Evolutionary conservation across 495 filamentous ascomycete species (phyloP).

Genomic region (Aspergillus mulundensis): DNA sequence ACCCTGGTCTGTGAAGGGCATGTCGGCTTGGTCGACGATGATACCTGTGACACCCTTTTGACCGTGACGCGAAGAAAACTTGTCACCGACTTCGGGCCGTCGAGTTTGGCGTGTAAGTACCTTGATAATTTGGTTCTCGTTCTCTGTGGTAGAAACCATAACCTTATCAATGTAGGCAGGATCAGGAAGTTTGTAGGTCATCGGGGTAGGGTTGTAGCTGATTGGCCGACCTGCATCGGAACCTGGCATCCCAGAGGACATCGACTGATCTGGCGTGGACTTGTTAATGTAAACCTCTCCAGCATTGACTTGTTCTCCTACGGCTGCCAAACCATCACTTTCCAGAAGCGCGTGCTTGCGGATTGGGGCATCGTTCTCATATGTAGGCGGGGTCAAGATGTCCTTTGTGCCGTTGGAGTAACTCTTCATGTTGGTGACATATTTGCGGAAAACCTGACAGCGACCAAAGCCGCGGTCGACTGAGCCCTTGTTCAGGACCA

Average conservation of each 20-base stretch:
- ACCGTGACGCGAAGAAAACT: conserved; percentile 96
- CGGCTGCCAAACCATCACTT: conserved; percentile 74
- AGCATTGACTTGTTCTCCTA: conserved; percentile 66
- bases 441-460: conserved; percentile 92
- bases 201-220: conserved; percentile 62
- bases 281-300: conserved; percentile 89
- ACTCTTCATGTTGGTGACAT: conserved; percentile 69
- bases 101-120: conserved; percentile 90
- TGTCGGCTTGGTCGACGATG: conserved; percentile 90
- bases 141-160: conserved; percentile 81
- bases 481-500: conserved; percentile 94
- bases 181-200: conserved; percentile 80
- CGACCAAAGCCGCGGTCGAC: conserved; percentile 91
- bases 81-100: conserved; percentile 90
- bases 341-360: conserved; percentile 72
- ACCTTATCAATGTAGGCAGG: conserved; percentile 91
- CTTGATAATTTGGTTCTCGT: conserved; percentile 77
- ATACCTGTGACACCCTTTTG: conserved; percentile 98
- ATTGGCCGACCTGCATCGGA: conserved; percentile 55
- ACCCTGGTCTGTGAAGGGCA: conserved; percentile 91
- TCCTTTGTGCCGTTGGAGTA: conserved; percentile 80
- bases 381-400: conserved; percentile 57
- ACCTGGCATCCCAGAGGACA: conserved; percentile 55
- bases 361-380: conserved; percentile 59
- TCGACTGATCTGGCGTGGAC: conserved; percentile 68